phyloP scores from a whole-genome alignment of 169 alveolate species.

The Cryptosporidium parvum region DNA sequence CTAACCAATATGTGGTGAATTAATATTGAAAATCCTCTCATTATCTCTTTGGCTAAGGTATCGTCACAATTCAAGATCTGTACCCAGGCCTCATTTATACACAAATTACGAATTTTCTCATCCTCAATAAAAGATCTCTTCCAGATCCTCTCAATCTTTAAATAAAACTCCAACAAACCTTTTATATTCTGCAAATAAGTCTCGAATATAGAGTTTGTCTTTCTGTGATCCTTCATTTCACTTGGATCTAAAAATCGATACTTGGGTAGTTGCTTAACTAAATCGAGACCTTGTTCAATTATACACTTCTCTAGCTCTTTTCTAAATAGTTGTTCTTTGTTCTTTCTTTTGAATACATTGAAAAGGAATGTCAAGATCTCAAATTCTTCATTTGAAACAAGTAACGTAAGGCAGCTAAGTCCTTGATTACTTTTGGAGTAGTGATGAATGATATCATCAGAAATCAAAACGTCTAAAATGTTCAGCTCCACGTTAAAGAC shows the following conservation, averaged over 20 bases:
- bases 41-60: conserved; percentile 15
- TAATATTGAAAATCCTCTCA: conserved; percentile 48
- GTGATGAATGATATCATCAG: conserved; percentile 25
- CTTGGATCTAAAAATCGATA: not conserved
- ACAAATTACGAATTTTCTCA: conserved; percentile 52
- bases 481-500: conserved; percentile 8
- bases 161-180: conserved; percentile 16
- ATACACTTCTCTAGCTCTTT: conserved; percentile 41
- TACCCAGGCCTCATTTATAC: conserved; percentile 73
- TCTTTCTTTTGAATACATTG: conserved; percentile 14
- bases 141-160: conserved; percentile 53
- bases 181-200: not conserved
- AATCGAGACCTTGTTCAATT: conserved; percentile 1
- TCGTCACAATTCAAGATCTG: conserved; percentile 40
- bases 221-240: conserved; percentile 2
- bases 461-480: conserved; percentile 28
- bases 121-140: conserved; percentile 25
- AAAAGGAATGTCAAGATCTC: conserved; percentile 18
- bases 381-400: conserved; percentile 25
- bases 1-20: conserved; percentile 15
- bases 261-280: not conserved
- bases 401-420: not conserved
- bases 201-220: not conserved
- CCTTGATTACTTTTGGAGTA: conserved; percentile 31
- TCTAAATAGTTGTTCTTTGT: conserved; percentile 1